phyloP scores from a whole-genome alignment of 306 rosid species.

The Inga laurina region DNA sequence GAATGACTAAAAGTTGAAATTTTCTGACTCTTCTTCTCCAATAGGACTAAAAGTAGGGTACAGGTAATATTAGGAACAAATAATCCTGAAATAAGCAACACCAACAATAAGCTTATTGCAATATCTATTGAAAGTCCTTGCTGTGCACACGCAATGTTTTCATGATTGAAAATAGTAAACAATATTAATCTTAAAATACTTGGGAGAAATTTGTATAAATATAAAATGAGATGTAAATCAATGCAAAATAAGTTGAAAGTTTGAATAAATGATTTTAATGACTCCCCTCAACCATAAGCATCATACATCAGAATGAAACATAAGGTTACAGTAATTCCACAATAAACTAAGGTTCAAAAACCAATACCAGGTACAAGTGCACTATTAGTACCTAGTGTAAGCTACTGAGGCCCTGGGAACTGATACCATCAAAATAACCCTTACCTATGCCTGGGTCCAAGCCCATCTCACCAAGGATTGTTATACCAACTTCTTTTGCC shows the following conservation, averaged over 20 bases:
- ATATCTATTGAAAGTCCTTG: neutral
- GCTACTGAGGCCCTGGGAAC: constrained; percentile 4
- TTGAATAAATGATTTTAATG: neutral
- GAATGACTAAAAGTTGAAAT: neutral
- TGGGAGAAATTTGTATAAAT: neutral
- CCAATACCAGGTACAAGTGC: constrained; percentile 12
- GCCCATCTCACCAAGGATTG: constrained; percentile 97
- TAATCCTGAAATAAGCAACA: neutral
- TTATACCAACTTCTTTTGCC: constrained; percentile 81
- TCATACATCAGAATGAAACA: constrained; percentile 13
- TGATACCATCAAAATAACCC: constrained; percentile 24
- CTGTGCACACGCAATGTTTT: neutral
- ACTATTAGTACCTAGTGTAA: neutral
- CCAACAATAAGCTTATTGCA: constrained; percentile 7
- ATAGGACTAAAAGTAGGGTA: neutral
- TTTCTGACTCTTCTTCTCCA: neutral
- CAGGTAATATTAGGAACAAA: neutral
- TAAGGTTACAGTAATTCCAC: neutral
- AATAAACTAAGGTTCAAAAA: neutral
- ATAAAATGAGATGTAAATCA: constrained; percentile 2
- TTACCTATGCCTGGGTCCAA: constrained; percentile 99
- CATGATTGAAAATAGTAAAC: neutral
- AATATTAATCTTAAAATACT: neutral
- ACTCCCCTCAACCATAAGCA: neutral
- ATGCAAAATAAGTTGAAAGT: neutral